These are phyloP conservation scores for Evernia prunastri DNA, from an alignment of 495 filamentous ascomycete genomes.

Conservation along the genomic window DNA sequence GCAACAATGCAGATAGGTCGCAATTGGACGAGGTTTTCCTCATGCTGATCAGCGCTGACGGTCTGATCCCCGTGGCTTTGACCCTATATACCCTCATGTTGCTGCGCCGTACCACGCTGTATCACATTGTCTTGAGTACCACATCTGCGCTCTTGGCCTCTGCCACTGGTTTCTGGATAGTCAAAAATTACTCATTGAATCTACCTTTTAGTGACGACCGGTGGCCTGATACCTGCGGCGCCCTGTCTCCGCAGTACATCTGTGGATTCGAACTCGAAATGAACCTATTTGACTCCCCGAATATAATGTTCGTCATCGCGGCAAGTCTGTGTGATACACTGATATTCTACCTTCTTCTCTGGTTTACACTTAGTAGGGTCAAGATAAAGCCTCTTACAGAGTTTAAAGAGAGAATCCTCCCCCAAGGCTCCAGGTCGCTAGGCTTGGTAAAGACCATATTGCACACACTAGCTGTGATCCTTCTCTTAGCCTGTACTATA, in stretches of 20 bases:
- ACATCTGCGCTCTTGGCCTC: not conserved
- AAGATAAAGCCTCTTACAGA: not conserved
- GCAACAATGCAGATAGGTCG: not conserved
- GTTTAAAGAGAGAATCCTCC: not conserved
- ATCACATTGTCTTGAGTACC: not conserved
- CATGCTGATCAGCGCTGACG: not conserved
- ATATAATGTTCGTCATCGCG: not conserved
- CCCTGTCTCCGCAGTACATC: not conserved
- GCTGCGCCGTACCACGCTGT: not conserved
- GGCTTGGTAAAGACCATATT: not conserved
- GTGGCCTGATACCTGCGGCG: not conserved
- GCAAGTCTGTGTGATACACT: not conserved
- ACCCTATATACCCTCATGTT: not conserved
- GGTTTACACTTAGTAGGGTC: not conserved
- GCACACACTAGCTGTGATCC: not conserved
- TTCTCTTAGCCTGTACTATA: not conserved
- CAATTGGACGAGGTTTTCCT: not conserved
- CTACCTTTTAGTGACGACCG: not conserved
- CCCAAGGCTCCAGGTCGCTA: not conserved
- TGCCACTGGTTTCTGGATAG: not conserved
- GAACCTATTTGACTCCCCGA: not conserved
- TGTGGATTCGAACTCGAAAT: not conserved
- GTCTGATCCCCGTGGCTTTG: not conserved
- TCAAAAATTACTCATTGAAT: not conserved
- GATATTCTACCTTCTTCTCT: not conserved